A percentile compares a stretch with the other conserved stretches of the same genome.
phyloP scores from a whole-genome alignment of 2,329 filamentous ascomycete species.

The Colletotrichum sp. region DNA sequence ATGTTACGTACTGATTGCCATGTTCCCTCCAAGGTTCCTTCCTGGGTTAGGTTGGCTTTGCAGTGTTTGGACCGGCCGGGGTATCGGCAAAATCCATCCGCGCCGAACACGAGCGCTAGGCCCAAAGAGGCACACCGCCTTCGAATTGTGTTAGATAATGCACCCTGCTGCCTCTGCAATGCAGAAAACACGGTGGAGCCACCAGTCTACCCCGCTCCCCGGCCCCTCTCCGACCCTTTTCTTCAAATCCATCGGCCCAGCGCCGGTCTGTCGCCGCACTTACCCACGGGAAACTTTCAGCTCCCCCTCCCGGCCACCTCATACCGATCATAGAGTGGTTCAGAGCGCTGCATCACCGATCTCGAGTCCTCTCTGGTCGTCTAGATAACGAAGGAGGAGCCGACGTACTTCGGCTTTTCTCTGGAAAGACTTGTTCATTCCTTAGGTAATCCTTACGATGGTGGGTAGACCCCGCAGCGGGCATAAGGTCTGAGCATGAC shows the following conservation, averaged over 20 bases:
- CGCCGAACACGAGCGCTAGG: neutral
- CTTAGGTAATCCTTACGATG: neutral
- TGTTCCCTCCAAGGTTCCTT: neutral
- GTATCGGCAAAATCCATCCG: slow-evolving; percentile 11
- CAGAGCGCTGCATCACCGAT: neutral
- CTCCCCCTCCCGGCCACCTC: neutral
- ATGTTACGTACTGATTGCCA: slow-evolving; percentile 10
- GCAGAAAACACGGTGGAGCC: neutral
- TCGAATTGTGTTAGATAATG: neutral
- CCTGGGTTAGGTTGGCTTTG: neutral
- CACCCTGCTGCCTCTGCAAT: neutral
- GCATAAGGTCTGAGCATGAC: neutral
- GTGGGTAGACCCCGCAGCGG: neutral
- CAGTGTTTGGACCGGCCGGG: neutral
- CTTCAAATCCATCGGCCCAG: neutral
- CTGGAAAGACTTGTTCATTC: neutral
- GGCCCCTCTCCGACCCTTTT: neutral
- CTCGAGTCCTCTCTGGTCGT: neutral
- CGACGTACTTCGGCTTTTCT: neutral
- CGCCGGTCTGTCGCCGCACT: neutral
- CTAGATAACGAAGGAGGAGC: neutral
- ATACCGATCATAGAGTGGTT: neutral
- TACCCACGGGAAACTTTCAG: neutral
- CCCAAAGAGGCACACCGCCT: neutral
- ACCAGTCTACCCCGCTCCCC: neutral